phyloP scores from a whole-genome alignment of 257 asterid species.

The Jaltomata sinuosa region DNA sequence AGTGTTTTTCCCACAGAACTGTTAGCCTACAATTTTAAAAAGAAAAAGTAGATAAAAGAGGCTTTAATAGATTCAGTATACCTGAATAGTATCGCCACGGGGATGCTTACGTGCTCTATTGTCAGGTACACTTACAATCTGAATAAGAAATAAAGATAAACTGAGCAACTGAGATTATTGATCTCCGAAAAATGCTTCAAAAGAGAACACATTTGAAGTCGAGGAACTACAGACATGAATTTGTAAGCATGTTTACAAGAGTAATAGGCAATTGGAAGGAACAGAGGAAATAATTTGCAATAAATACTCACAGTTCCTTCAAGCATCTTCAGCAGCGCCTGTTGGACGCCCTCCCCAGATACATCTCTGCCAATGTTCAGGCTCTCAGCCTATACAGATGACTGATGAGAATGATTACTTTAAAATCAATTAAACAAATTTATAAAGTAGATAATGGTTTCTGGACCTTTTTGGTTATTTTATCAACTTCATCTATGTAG shows the following conservation, averaged over 20 bases:
- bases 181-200: not conserved
- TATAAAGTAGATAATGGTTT: conserved; percentile 1
- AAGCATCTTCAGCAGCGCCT: conserved; percentile 85
- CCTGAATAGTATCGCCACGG: conserved; percentile 71
- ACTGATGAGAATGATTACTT: not conserved
- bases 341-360: conserved; percentile 96
- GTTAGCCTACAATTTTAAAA: not conserved
- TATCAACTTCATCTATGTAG: conserved; percentile 91
- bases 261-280: not conserved
- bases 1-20: not conserved
- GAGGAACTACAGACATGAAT: not conserved
- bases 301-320: conserved; percentile 85
- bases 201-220: not conserved
- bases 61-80: conserved; percentile 14
- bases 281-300: not conserved
- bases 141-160: not conserved
- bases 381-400: conserved; percentile 63
- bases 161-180: not conserved
- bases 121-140: conserved; percentile 86
- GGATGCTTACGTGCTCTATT: conserved; percentile 53
- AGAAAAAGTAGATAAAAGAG: not conserved
- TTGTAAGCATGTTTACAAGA: not conserved
- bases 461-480: conserved; percentile 82
- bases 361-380: conserved; percentile 76
- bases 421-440: not conserved